A percentile compares a stretch with the other conserved stretches of the same genome.
Evolutionary conservation across 139 green algal genomes (phyloP).

Genomic region (Pleodorina starrii): DNA sequence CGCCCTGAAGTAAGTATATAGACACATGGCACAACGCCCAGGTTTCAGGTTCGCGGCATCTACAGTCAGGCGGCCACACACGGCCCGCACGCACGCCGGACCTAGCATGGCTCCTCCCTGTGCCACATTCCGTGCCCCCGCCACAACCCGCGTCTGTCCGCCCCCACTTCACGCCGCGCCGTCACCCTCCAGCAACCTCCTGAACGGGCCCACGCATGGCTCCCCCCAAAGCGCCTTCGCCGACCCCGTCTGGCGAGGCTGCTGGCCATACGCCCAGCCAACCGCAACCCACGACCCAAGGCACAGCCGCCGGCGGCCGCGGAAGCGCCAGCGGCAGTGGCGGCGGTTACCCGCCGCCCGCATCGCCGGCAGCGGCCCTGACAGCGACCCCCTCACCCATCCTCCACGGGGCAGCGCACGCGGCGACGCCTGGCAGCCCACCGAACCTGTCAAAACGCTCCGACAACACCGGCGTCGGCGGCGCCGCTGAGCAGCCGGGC

Average conservation of each 20-base stretch:
- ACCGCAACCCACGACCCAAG: neutral
- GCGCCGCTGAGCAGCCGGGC: neutral
- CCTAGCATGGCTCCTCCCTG: no score
- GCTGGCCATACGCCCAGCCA: neutral
- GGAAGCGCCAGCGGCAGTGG: neutral
- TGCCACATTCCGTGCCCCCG: no score
- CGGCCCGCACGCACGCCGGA: no score
- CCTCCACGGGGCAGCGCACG: neutral
- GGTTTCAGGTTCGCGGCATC: no score
- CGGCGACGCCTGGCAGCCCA: neutral
- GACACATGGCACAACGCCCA: no score
- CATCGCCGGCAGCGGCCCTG: neutral
- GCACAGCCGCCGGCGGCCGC: neutral
- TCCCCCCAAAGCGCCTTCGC: neutral
- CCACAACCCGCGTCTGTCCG: no score
- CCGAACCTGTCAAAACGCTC: neutral
- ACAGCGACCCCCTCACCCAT: neutral
- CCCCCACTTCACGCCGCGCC: no score
- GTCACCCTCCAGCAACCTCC: no score
- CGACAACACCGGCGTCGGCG: neutral
- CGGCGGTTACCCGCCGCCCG: neutral
- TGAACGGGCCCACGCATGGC: neutral
- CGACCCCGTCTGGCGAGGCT: neutral
- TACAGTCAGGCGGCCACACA: no score
- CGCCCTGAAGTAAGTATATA: no score